Evolutionary conservation across 2,329 filamentous ascomycete genomes (phyloP), one percentile per base, ranked within the genome.

Genomic region (Chaetomiaceae sp.): DNA sequence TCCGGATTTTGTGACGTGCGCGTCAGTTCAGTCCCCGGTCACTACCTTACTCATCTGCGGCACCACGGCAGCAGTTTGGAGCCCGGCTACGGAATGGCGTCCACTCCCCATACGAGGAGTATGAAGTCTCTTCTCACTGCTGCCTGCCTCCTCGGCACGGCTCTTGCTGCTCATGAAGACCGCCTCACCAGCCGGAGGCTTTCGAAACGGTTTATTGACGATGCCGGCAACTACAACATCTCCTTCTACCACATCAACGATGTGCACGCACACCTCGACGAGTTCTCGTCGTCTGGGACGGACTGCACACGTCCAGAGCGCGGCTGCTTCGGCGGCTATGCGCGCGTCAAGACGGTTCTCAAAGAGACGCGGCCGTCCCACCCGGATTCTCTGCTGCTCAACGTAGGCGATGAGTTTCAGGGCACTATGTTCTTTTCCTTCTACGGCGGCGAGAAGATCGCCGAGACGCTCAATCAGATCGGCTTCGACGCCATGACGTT

Each of bases 161-260:
- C 40, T 2, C 10, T 41, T 6, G 40, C 45, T 2, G 45, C 18
- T 7, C 20, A 37, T 16, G 73, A 76, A 49, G 77, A 80, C 62
- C 71, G 71, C 11, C 69, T 81, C 23, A 71, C 75, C 61, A 80
- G 76, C 66, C 70, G 69, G 58, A 55, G 54, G 32, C 59, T 77
- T 36, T 60, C 64, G 36, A 81, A 78, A 69, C 75, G 78, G 30
- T 75, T 72, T 55, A 66, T 77, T 42, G 73, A 79, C 58, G 65
- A 66, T 21, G 63, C 71, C 4, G 77, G 76, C 32, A 72, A 80
- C 59, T 80, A 74, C 64, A 80, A 80, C 63, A 75, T 81, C 53
- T 79, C 82, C 6, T 85, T 86, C 70, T 85, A 85, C 69, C 84
- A 86, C 65, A 75, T 86, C 72, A 86, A 86, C 63, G 83, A 86